Conservation (phyloP, 2,329 filamentous ascomycete species). For the Aspergillus chevalieri region DNA sequence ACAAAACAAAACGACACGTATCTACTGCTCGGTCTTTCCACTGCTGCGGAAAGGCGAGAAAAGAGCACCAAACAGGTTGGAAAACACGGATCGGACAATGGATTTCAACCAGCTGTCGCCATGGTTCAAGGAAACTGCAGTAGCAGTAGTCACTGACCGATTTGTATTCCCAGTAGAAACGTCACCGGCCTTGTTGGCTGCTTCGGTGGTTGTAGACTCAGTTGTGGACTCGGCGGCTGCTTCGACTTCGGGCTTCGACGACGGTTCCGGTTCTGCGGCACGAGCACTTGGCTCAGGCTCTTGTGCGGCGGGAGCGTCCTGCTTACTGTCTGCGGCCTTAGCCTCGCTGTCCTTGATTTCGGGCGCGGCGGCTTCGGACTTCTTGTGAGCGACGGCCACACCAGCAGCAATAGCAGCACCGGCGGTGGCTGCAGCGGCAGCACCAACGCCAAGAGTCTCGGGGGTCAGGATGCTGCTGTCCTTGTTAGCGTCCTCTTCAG, state of each 20-base stretch:
- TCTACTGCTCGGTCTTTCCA: slow-evolving; percentile 24
- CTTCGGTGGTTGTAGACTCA: slow-evolving; percentile 9
- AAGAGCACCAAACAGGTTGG: slow-evolving; percentile 34
- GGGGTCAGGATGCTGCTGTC: slow-evolving; percentile 15
- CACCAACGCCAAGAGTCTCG: slow-evolving; percentile 22
- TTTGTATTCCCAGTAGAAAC: slow-evolving; percentile 30
- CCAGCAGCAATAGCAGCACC: slow-evolving; percentile 19
- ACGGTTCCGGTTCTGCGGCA: slow-evolving; percentile 70
- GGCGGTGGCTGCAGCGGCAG: slow-evolving; percentile 18
- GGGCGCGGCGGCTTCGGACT: slow-evolving; percentile 8
- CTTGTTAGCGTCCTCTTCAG: slow-evolving; percentile 10
- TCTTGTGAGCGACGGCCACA: slow-evolving; percentile 15
- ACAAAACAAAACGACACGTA: slow-evolving; percentile 6
- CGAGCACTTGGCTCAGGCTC: slow-evolving; percentile 28
- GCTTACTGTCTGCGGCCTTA: slow-evolving; percentile 19
- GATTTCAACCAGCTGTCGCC: slow-evolving; percentile 37
- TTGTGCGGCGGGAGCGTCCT: slow-evolving; percentile 11
- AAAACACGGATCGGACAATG: slow-evolving; percentile 36
- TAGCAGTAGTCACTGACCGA: slow-evolving; percentile 29
- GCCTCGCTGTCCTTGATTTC: slow-evolving; percentile 12
- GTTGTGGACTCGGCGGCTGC: slow-evolving; percentile 4
- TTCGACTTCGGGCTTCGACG: slow-evolving; percentile 47
- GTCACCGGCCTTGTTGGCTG: slow-evolving; percentile 18
- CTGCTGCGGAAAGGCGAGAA: slow-evolving; percentile 36
- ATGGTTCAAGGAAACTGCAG: slow-evolving; percentile 32